Conservation (phyloP, 2,329 filamentous ascomycete species). For the Colletotrichum scovillei region DNA sequence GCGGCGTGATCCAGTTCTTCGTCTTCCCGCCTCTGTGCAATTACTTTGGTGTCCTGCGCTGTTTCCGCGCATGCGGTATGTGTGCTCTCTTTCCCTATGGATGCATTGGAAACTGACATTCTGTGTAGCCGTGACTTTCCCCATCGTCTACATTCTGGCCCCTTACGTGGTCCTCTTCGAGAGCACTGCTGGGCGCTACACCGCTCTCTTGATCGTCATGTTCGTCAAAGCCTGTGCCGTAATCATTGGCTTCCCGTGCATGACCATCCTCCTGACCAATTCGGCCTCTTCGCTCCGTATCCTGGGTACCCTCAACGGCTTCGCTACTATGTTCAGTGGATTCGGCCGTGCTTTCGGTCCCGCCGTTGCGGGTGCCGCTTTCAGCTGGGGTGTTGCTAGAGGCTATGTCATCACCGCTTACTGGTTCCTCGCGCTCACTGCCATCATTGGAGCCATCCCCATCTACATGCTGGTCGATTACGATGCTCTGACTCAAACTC, state of each 20-base stretch:
- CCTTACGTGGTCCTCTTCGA: conserved; percentile 81
- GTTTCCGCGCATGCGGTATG: conserved; percentile 73
- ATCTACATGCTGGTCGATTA: conserved; percentile 81
- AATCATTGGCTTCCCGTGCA: conserved; percentile 90
- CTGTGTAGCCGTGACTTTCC: conserved; percentile 68
- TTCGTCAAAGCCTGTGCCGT: conserved; percentile 78
- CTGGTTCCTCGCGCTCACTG: conserved; percentile 78
- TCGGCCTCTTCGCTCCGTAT: conserved; percentile 85
- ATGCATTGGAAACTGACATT: neutral
- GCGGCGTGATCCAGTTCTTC: conserved; percentile 86
- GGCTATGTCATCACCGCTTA: conserved; percentile 85
- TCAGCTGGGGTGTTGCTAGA: conserved; percentile 79
- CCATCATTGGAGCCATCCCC: conserved; percentile 74
- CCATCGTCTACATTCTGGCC: conserved; percentile 81
- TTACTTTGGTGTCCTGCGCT: conserved; percentile 78
- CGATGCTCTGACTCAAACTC: conserved; percentile 67
- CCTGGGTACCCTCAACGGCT: conserved; percentile 90
- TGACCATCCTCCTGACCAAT: conserved; percentile 90
- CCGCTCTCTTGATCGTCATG: conserved; percentile 75
- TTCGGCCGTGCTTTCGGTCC: conserved; percentile 85
- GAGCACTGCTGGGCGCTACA: conserved; percentile 60
- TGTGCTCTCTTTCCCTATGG: conserved; percentile 8
- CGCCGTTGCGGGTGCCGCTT: conserved; percentile 76
- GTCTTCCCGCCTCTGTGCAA: conserved; percentile 83
- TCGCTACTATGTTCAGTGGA: conserved; percentile 85